Conservation (phyloP, 257 asterid genomes). For the Solanum dulcamara region DNA sequence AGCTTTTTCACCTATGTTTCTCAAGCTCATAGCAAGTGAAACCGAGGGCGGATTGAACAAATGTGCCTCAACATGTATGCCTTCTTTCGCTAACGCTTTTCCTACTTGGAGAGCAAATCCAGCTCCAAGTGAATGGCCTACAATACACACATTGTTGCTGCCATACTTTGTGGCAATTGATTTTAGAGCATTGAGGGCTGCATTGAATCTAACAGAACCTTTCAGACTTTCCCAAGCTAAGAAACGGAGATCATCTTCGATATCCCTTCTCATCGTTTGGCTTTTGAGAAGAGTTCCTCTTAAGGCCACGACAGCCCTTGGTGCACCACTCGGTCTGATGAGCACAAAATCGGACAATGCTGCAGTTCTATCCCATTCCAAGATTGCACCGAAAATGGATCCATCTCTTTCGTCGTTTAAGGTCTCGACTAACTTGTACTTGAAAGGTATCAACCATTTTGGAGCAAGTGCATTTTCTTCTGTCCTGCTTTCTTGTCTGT, state of each 20-base stretch:
- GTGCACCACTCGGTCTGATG: slow-evolving; percentile 65
- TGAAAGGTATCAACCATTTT: slow-evolving; percentile 73
- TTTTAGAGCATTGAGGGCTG: slow-evolving; percentile 31
- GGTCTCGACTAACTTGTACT: slow-evolving; percentile 52
- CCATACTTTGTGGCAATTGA: slow-evolving; percentile 41
- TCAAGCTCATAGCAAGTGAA: slow-evolving; percentile 53
- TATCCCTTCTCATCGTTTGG: slow-evolving; percentile 63
- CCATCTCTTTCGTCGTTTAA: slow-evolving; percentile 65
- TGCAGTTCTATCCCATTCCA: slow-evolving; percentile 74
- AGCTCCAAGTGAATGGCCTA: slow-evolving; percentile 76
- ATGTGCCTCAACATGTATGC: slow-evolving; percentile 60
- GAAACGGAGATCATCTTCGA: slow-evolving; percentile 69
- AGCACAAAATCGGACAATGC: slow-evolving; percentile 55
- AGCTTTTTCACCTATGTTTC: slow-evolving; percentile 53
- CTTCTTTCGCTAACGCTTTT: slow-evolving; percentile 60
- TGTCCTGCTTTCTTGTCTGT: slow-evolving; percentile 56
- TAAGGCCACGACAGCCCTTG: slow-evolving; percentile 51
- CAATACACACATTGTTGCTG: slow-evolving; percentile 48
- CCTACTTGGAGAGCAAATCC: slow-evolving; percentile 80
- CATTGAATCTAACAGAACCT: slow-evolving; percentile 54
- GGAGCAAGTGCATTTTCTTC: slow-evolving; percentile 57
- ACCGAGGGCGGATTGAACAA: slow-evolving; percentile 76
- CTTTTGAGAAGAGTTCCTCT: slow-evolving; percentile 64
- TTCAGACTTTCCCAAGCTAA: slow-evolving; percentile 64
- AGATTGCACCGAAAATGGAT: slow-evolving; percentile 63